These are phyloP conservation scores for Lenwebbia sp. DNA, from an alignment of 345 rosid species.

Conservation along the genomic window DNA sequence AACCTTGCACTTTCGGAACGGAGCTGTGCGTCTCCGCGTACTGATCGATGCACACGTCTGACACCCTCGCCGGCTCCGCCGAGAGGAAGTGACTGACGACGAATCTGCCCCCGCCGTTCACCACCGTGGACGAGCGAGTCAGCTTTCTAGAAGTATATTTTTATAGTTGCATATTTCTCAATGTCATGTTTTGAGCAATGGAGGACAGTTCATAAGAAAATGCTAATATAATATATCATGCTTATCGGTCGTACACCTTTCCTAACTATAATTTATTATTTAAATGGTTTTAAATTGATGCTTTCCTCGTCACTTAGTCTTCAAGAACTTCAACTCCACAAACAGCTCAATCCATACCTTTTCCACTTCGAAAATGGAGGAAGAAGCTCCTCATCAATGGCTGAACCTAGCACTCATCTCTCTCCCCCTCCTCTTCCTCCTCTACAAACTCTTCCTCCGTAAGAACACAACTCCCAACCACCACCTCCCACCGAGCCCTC, in stretches of 20 bases:
- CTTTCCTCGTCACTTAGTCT: neutral
- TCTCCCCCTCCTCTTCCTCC: constrained; percentile 1
- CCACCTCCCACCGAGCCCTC: constrained; percentile 6
- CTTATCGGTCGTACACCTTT: neutral
- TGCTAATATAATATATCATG: neutral
- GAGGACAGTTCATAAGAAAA: neutral
- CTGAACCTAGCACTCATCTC: neutral
- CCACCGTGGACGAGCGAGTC: constrained; percentile 66
- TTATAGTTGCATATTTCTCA: neutral
- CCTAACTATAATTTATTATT: neutral
- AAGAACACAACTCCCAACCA: neutral
- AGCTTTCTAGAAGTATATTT: neutral
- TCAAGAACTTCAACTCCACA: neutral
- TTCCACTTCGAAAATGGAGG: neutral
- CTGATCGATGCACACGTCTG: constrained; percentile 66
- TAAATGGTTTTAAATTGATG: neutral
- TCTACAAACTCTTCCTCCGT: neutral
- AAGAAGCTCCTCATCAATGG: neutral
- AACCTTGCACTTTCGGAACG: constrained; percentile 60
- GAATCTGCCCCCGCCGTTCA: constrained; percentile 76
- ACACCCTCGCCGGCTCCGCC: constrained; percentile 42
- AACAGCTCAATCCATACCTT: neutral
- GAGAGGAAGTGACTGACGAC: constrained; percentile 66
- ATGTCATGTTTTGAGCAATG: neutral
- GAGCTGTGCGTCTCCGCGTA: constrained; percentile 59